These are phyloP conservation scores for Elsinoe batatas DNA, from an alignment of 2,329 filamentous ascomycete genomes.

Conservation along the genomic window DNA sequence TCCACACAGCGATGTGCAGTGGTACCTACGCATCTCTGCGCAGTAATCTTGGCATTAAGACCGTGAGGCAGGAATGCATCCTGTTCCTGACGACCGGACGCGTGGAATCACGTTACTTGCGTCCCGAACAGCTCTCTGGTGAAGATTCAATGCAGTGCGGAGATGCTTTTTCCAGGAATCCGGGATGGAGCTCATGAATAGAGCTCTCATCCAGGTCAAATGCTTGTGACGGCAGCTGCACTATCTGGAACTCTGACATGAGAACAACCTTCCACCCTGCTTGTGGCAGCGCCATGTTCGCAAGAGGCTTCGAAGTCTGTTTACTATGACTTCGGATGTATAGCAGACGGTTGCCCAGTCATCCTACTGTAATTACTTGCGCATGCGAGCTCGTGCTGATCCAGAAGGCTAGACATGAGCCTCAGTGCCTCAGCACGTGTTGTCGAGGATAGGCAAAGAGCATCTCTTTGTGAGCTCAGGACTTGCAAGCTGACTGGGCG, in stretches of 20 bases:
- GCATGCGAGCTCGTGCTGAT: not conserved
- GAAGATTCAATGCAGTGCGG: not conserved
- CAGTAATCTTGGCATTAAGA: conserved; percentile 9
- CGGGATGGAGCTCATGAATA: not conserved
- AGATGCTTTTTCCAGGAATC: not conserved
- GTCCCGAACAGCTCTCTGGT: not conserved
- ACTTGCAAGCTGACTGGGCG: not conserved
- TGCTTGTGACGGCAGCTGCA: not conserved
- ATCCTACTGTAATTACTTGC: not conserved
- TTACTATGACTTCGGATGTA: not conserved
- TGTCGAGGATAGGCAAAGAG: not conserved
- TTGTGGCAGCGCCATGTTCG: not conserved
- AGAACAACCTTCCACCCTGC: not conserved
- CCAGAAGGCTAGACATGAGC: not conserved
- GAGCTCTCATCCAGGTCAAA: not conserved
- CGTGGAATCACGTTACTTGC: conserved; percentile 2
- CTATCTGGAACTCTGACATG: not conserved
- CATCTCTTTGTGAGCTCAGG: not conserved
- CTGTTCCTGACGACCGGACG: conserved; percentile 1
- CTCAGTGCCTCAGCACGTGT: not conserved
- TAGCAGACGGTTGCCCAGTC: conserved; percentile 7
- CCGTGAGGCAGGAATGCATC: not conserved
- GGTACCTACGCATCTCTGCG: conserved; percentile 6
- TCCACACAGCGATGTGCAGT: not conserved
- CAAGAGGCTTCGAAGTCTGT: conserved; percentile 1